phyloP scores from a whole-genome alignment of 2,329 filamentous ascomycete genomes.

The Fusarium sp. region DNA sequence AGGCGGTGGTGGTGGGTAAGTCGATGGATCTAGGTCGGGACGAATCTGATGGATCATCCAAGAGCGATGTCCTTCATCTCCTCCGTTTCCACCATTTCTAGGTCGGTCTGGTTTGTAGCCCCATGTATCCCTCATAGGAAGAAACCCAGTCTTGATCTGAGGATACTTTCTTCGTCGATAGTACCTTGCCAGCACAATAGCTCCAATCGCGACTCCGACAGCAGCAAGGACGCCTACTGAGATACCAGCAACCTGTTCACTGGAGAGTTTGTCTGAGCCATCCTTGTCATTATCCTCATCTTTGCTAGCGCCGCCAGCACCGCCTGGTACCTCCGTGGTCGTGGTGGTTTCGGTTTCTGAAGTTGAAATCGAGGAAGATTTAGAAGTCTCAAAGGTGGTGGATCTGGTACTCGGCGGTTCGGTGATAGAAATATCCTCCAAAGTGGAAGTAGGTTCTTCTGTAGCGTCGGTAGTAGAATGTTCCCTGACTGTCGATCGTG shows the following conservation, averaged over 20 bases:
- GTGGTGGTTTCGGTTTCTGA: conserved; percentile 38
- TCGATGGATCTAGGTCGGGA: conserved; percentile 40
- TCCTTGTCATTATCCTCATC: conserved; percentile 25
- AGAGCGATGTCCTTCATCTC: conserved; percentile 32
- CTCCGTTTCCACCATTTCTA: conserved; percentile 24
- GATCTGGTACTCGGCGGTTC: conserved; percentile 24
- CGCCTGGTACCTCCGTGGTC: conserved; percentile 27
- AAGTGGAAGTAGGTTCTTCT: not conserved
- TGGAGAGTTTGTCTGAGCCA: conserved; percentile 49
- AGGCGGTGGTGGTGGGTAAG: conserved; percentile 41
- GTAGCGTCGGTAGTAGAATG: conserved; percentile 8
- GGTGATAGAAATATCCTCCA: conserved; percentile 29
- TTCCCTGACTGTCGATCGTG: conserved; percentile 14
- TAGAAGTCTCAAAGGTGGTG: conserved; percentile 23
- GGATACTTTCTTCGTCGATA: conserved; percentile 59
- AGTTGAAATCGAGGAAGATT: conserved; percentile 23
- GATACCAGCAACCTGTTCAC: conserved; percentile 71
- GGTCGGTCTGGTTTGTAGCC: conserved; percentile 52
- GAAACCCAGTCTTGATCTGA: conserved; percentile 58
- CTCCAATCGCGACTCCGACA: conserved; percentile 63
- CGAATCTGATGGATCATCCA: conserved; percentile 50
- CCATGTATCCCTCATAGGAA: conserved; percentile 57
- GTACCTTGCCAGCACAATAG: conserved; percentile 62
- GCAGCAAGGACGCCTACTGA: conserved; percentile 68
- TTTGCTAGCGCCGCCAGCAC: conserved; percentile 28